Percentiles rank a stretch among this genome's conserved stretches.
These are phyloP conservation scores for Beauveria medogensis DNA, from an alignment of 2,329 filamentous ascomycete genomes.

Conservation along the genomic window DNA sequence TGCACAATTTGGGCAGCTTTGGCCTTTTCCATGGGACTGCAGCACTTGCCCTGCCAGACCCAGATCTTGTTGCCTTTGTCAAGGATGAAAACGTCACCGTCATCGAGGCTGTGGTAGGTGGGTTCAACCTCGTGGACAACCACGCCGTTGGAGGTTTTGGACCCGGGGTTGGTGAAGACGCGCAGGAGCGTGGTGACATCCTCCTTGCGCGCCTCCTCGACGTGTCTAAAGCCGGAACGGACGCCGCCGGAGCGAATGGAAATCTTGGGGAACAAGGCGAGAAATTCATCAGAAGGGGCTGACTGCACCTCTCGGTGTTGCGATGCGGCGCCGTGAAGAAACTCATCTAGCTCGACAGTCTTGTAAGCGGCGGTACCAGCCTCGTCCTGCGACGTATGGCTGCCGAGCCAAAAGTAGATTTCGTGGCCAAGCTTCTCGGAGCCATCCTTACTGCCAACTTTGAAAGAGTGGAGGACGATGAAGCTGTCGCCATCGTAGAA, in stretches of 20 bases:
- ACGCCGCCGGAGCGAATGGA: conserved; percentile 55
- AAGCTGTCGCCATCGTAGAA: conserved; percentile 64
- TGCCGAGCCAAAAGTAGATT: conserved; percentile 63
- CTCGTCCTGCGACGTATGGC: conserved; percentile 59
- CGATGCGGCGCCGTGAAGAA: conserved; percentile 50
- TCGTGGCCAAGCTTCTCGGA: conserved; percentile 47
- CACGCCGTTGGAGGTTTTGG: conserved; percentile 34
- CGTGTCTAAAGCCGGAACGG: conserved; percentile 54
- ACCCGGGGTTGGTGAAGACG: conserved; percentile 52
- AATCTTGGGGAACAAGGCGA: conserved; percentile 51
- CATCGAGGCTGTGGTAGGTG: conserved; percentile 53
- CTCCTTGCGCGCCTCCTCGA: conserved; percentile 38
- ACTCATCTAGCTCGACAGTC: conserved; percentile 63
- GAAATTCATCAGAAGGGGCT: conserved; percentile 50
- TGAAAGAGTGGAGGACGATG: conserved; percentile 54
- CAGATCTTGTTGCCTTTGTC: conserved; percentile 57
- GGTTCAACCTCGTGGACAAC: conserved; percentile 58
- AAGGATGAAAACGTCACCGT: conserved; percentile 57
- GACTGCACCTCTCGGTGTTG: conserved; percentile 59
- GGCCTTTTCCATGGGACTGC: conserved; percentile 61
- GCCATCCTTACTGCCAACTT: conserved; percentile 36
- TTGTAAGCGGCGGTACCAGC: conserved; percentile 63
- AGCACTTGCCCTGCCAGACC: conserved; percentile 60
- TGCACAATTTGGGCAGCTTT: conserved; percentile 61
- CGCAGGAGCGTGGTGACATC: conserved; percentile 48